Evolutionary conservation across 2,329 filamentous ascomycete species (phyloP), one percentile per base, ranked within the genome.

Genomic region (Allantophomopsis lycopodina): DNA sequence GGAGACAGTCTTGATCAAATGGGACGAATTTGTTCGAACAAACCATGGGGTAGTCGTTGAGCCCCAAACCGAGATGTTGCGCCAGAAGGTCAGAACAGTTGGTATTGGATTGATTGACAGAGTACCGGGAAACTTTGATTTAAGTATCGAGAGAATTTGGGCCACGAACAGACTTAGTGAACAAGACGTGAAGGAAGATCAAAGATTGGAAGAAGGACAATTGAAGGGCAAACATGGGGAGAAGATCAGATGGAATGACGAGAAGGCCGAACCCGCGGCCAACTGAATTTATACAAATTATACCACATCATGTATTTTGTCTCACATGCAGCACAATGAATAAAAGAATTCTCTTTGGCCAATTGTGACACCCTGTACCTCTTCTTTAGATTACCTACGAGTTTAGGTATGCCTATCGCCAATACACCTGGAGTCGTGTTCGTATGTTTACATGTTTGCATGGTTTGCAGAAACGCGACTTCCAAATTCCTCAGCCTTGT

Each of bases 1-100:
- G 91, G 89, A 98, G 68, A 95, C 91, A 2, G 73, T 95, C n/a
- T 60, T 93, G 36, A 81, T 98, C 46, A 83, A 82, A 45, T 91
- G 88, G 72, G 81, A 79, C 50, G 86, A 94, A 48, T 96, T 98
- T 61, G 89, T 98, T 43, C 72, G 91, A 46, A 98, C 91, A 12
- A 96, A 95, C 55, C 76, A 93, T 54, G 91, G 91, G 6, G 77
- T 84, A 51, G 85, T 94, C 2, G 79, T 95, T 5, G 88, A 96
- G 63, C 91, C 91, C 23, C 89, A 96, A 66, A 79, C 80, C 11
- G 87, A 93, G 58, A 79, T 98, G 60, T 62, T 95, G 56, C 76
- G 82, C 45, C 83, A 93, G 52, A 88, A 86, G 59, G 79, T 98
- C 21, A 73, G 77, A 54, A 93, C 79, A 20, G 67, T 98, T 15